Base-by-base conservation (phyloP, 1,284 basidiomycete species). In the Coniferiporia weirii region DNA sequence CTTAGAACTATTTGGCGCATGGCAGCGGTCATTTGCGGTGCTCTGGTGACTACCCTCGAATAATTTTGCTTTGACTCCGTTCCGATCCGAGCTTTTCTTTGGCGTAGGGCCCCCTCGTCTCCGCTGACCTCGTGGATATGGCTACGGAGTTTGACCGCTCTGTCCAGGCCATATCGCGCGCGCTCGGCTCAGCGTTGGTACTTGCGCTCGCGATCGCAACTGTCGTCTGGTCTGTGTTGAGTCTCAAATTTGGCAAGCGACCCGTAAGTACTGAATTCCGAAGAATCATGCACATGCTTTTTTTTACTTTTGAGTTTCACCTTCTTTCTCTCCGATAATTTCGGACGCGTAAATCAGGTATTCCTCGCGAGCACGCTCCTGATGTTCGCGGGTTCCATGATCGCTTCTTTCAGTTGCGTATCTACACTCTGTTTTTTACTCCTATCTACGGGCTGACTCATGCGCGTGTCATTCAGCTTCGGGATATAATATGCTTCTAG, bases 161-260 rank as follows among this genome's bases (percentile, higher is more conserved):
- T 40, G 22, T 66, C 20, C 64, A 64, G 53, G 62, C 62, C 35
- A 63, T 64, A 36, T 61, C 64, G 17, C 61, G 64, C 22, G 65
- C 65, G 9, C 51, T 66, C 5, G 65, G 65, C 4, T 64, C 65
- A 44, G 59, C 65, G 12, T 51, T 66, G 12, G 61, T 63, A n/a
- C 53, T 60, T 7, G 57, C 65, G 1, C 54, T 66, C 6, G 63
- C 64, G 10, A 47, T 66, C n/a, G 58, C 64, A 15, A 65, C 63
- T 19, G 51, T 65, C 40, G 52, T 60, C 15, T 64, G 63, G 63
- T 58, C 61, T 17, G 61, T 56, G 10, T 34, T 58, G 38, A 60
- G 61, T 52, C 19, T 64, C 4, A 64, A 64, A 50, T 34, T 64
- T 8, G 63, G 63, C 4, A 64, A 64, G 46, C 49, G 60, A 13